Percentiles rank a stretch among this genome's conserved stretches.
Evolutionary conservation across 2,329 filamentous ascomycete genomes (phyloP).

Genomic region (Cladophialophora exuberans): DNA sequence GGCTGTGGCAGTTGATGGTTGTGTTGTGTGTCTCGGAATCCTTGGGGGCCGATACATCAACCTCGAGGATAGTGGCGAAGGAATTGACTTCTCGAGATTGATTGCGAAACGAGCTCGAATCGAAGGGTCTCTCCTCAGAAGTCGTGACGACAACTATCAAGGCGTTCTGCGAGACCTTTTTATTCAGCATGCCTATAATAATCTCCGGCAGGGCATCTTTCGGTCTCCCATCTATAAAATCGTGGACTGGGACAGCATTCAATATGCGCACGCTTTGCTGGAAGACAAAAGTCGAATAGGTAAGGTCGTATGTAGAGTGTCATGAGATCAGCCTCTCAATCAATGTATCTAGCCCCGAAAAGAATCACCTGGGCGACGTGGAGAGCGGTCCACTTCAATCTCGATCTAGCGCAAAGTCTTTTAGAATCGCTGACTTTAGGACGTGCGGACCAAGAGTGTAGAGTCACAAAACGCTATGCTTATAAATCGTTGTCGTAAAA

Average conservation of each 20-base stretch:
- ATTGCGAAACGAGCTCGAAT: constrained; percentile 76
- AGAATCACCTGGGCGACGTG: too few relatives aligned
- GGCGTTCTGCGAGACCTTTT: constrained; percentile 70
- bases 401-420: too few relatives aligned
- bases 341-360: too few relatives aligned
- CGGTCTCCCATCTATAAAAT: constrained; percentile 82
- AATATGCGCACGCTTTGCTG: constrained; percentile 71
- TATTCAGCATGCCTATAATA: constrained; percentile 73
- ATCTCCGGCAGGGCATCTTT: constrained; percentile 73
- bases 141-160: constrained; percentile 79
- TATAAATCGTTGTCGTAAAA: too few relatives aligned
- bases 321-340: too few relatives aligned
- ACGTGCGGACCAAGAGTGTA: too few relatives aligned
- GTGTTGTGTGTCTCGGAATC: constrained; percentile 74
- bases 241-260: constrained; percentile 75
- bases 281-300: constrained; percentile 73
- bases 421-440: too few relatives aligned
- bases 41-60: constrained; percentile 72
- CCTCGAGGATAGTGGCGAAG: too few relatives aligned
- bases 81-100: constrained; percentile 72
- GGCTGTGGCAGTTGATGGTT: constrained; percentile 72
- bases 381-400: too few relatives aligned
- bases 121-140: constrained; percentile 82
- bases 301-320: constrained; percentile 50
- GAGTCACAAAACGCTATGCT: too few relatives aligned